Evolutionary conservation across 1,284 basidiomycete species (phyloP), one percentile per base, ranked within the genome.

Genomic region (Pseudomicrostroma phylloplanum): DNA sequence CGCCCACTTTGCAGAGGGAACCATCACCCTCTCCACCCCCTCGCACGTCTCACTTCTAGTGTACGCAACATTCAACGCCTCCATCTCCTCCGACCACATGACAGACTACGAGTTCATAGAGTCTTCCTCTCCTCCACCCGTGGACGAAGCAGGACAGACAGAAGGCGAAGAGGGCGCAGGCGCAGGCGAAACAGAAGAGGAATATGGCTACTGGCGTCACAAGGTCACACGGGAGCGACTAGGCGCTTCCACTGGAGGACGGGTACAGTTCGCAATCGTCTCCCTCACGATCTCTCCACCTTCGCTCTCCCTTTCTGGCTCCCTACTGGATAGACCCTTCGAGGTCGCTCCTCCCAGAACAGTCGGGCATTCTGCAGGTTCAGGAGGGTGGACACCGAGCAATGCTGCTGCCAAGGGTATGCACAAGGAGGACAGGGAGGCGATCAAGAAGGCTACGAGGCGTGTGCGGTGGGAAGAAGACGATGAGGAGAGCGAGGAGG

Each of bases 31-130:
- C 23, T 92, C 87, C 63, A 96, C 92, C 0, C 92, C 94, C 0
- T 92, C 94, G 64, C 94, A 97, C 75, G 84, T 98, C 60, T 92
- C 92, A 0, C 83, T 98, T 12, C 88, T 98, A 58, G 84, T 96
- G 4, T 91, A 96, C 74, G 88, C 88, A 60, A 94, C 91, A 7
- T 98, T 98, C 84, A 98, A 98, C 80, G 91, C 92, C 15, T 93
- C 92, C 8, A 96, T 98, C 79, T 91, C 92, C 0, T 86, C 90
- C 60, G 86, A 90, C 74, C 94, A 98, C 80, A 91, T 98, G 7
- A 78, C 73, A 63, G 73, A 76, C 60, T 65, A 67, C 36, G 40
- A 55, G 23, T 72, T 36, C 15, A 57, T 59, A 26, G 66, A 58
- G 13, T 36, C 30, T 36, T 36, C 30, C 30, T 36, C 30, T 36